Percentiles rank a stretch among this genome's conserved stretches.
Evolutionary conservation across 2,329 filamentous ascomycete genomes (phyloP).

Genomic region (Cordyceps cicadae): DNA sequence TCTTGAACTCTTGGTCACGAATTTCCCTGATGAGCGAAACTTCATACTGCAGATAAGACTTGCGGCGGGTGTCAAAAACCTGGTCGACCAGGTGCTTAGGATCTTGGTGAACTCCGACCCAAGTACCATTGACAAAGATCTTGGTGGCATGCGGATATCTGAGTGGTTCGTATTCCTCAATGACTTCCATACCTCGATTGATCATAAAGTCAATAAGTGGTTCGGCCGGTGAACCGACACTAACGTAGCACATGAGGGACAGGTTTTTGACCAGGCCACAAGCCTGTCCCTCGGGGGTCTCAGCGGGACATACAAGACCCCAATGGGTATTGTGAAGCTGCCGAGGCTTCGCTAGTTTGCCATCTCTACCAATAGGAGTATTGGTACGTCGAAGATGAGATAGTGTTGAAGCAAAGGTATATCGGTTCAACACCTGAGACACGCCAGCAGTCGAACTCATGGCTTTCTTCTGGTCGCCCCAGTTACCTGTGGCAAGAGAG

Average conservation of each 20-base stretch:
- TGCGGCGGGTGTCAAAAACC: conserved; percentile 68
- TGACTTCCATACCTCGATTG: conserved; percentile 86
- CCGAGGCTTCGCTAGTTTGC: conserved; percentile 94
- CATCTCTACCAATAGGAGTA: conserved; percentile 93
- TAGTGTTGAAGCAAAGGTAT: conserved; percentile 91
- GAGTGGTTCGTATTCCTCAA: conserved; percentile 87
- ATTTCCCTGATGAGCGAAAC: conserved; percentile 95
- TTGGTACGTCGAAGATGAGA: conserved; percentile 97
- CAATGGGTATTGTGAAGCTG: conserved; percentile 98
- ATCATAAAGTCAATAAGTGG: conserved; percentile 95
- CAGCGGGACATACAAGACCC: conserved; percentile 93
- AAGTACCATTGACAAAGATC: conserved; percentile 95
- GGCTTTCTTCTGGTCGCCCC: conserved; percentile 99
- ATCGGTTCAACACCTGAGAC: conserved; percentile 94
- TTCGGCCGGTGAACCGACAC: conserved; percentile 83
- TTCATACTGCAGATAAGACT: conserved; percentile 79
- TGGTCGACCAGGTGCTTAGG: conserved; percentile 75
- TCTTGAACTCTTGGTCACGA: conserved; percentile 94
- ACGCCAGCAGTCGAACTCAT: conserved; percentile 92
- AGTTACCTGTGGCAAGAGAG: conserved; percentile 94
- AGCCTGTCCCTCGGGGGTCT: conserved; percentile 96
- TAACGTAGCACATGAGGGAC: conserved; percentile 97
- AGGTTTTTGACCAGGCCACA: conserved; percentile 98
- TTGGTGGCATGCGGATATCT: conserved; percentile 89
- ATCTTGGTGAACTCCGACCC: conserved; percentile 92